Base-by-base conservation (phyloP, 2,329 filamentous ascomycete genomes). In the Ophiocordyceps camponoti-saundersi region DNA sequence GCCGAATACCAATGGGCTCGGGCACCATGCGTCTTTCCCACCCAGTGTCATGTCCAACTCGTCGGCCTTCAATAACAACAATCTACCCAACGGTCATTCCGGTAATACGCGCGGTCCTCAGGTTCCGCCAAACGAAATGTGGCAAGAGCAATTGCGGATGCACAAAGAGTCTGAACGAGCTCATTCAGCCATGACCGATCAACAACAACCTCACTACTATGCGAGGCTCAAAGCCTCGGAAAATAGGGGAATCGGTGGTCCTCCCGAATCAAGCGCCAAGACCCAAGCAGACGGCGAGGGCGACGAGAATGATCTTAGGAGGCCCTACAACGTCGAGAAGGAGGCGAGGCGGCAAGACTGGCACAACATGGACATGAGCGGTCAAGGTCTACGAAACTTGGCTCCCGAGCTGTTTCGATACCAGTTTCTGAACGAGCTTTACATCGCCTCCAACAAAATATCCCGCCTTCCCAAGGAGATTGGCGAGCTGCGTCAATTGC, bases 341-440 rank as follows among this genome's bases (percentile, higher is more conserved):
- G 71, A 75, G 49, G 71, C 75, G 52, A 79, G 80, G 56, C 71
- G 82, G 52, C 84, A 95, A 62, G 83, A 89, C 57, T 96, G 92
- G 92, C 79, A 86, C 61, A 88, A 89, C 53, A 72, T 98, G 55
- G 92, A 98, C 64, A 82, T 96, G 61, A 92, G 89, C 55, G 92
- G 92, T n/a, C 92, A 96, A 67, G 90, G 90, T 20, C 70, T 98
- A 44, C 82, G 88, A 54, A 85, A 87, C 49, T 71, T 98, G 30
- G 80, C 88, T 1, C 68, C 77, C 10, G 77, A 83, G 42, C 71
- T 98, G 30, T 96, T 96, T 67, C 73, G 76, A 54, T 98, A 96
- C 65, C 75, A 75, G 42, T 96, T 98, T 62, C 70, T 98, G 48
- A 85, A 85, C 53, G 90, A 93, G 64, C 76, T 98, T 29, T 95